Base-by-base conservation (phyloP, 2,329 filamentous ascomycete genomes). In the Ophiocordyceps australis region DNA sequence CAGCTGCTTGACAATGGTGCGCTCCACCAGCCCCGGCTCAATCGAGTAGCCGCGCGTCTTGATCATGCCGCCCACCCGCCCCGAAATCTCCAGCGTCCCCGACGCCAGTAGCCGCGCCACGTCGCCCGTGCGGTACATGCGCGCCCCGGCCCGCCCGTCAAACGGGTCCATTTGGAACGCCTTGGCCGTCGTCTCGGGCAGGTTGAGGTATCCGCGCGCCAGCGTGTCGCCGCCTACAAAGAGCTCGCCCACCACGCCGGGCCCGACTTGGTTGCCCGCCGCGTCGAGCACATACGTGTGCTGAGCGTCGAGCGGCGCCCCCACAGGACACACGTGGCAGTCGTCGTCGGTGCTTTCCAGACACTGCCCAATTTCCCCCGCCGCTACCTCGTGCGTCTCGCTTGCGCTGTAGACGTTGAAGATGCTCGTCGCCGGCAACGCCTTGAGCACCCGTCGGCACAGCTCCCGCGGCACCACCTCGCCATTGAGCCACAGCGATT, bases 391-490 rank as follows among this genome's bases (percentile, higher is more conserved):
- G 35, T 83, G 77, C 0, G 79, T 85, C 46, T 86, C 79, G 39
- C 77, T 82, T 11, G 78, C 77, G 40, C 76, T 82, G 52, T 86
- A 86, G 38, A 76, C 77, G 37, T 85, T 86, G 32, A 85, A 64
- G 9, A 86, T 50, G 11, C 74, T 69, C 3, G 69, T 62, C 0
- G 72, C 64, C 1, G 79, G 77, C 4, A 85, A 59, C 3, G 73
- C 71, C 28, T 66, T 65, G 27, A 76, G 56, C 3, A 70, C 73
- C 21, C 76, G 65, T 15, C 70, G 67, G 17, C 73, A 76, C 11
- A 85, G 63, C 40, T 85, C 78, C 1, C 76, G 76, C 0, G 76
- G 80, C 27, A 85, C 78, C 2, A 86, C 79, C 49, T 86, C 79
- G 25, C 79, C 79, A 37, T 86, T 85, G 17, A 86, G 57, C 78